A percentile compares a stretch with the other conserved stretches of the same genome.
Evolutionary conservation across 2,329 filamentous ascomycete species (phyloP).

Genomic region (Aspergillus pseudotamarii): DNA sequence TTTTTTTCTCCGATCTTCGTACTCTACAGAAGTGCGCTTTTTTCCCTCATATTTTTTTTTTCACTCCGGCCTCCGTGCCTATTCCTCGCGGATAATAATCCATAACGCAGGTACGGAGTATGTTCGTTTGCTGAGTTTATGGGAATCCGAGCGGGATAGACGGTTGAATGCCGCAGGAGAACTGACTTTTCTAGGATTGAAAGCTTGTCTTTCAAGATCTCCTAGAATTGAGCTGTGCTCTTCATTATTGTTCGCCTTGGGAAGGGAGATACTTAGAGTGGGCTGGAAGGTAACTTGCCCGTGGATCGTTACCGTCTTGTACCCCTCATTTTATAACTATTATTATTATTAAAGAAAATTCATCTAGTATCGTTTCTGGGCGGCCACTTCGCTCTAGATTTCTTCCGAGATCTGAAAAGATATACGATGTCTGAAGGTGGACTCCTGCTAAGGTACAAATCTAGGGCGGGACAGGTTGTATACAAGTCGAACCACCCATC

Average conservation of each 20-base stretch:
- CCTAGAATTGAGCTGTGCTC: too few species aligned
- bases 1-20: neutral
- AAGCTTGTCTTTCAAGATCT: too few species aligned
- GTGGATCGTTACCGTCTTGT: neutral
- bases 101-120: neutral
- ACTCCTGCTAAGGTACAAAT: neutral
- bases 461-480: neutral
- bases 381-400: neutral
- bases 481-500: neutral
- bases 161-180: conserved; percentile 3
- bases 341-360: neutral
- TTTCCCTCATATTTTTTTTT: neutral
- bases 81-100: neutral
- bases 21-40: neutral
- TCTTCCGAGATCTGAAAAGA: neutral
- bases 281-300: too few species aligned
- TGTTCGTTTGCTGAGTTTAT: neutral
- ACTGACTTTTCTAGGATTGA: too few species aligned
- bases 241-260: neutral
- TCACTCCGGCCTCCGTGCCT: neutral
- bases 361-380: neutral
- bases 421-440: neutral
- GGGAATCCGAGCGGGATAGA: conserved; percentile 1
- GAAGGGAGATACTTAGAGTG: too few species aligned
- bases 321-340: neutral